phyloP scores from a whole-genome alignment of 2,329 filamentous ascomycete genomes.

The Coleophoma eucalyptorum region DNA sequence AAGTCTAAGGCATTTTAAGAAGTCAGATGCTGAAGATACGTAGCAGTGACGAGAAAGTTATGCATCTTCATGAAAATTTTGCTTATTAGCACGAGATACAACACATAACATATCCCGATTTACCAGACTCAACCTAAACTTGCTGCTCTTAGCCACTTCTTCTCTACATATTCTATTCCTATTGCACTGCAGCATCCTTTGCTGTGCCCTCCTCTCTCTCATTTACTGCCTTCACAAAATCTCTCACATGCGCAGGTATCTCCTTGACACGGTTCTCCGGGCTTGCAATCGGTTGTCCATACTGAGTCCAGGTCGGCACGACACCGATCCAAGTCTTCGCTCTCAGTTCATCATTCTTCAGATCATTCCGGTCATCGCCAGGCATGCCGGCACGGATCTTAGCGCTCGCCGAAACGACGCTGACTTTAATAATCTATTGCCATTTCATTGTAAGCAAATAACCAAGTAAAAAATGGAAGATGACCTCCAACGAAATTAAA shows the following conservation, averaged over 20 bases:
- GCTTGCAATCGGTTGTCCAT: constrained; percentile 39
- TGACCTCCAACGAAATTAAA: no score
- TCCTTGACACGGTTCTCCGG: constrained; percentile 5
- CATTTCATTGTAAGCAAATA: no score
- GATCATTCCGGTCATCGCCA: constrained; percentile 46
- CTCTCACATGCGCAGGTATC: constrained; percentile 50
- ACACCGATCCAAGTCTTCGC: constrained; percentile 51
- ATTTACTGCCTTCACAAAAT: constrained; percentile 47
- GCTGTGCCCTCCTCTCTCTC: constrained; percentile 36
- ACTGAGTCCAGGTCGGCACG: constrained; percentile 56
- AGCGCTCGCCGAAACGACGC: constrained; percentile 66
- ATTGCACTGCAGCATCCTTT: not conserved
- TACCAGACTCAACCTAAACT: no score
- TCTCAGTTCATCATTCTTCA: constrained; percentile 37
- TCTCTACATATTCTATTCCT: no score
- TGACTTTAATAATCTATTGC: constrained; percentile 62
- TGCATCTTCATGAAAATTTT: no score
- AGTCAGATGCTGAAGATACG: no score
- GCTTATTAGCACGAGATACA: no score
- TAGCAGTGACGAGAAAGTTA: no score
- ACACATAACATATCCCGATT: no score
- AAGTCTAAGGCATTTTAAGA: constrained; percentile 6
- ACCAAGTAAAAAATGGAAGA: no score
- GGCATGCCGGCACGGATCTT: constrained; percentile 69
- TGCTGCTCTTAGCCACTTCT: no score